phyloP scores from a whole-genome alignment of 2,329 filamentous ascomycete species.

The Trichoderma arundinaceum region DNA sequence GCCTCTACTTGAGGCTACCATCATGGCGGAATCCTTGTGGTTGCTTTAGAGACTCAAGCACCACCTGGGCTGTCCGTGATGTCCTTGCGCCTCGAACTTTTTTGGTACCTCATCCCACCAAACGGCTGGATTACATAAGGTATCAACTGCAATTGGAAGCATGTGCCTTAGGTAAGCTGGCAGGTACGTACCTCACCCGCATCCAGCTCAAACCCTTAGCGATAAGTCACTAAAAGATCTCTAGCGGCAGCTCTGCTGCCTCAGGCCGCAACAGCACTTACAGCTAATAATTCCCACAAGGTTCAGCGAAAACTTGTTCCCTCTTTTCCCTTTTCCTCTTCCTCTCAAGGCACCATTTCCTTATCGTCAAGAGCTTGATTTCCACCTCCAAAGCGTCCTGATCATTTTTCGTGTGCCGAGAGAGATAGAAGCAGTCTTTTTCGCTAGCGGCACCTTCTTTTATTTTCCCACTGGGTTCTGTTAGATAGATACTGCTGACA shows the following conservation, averaged over 20 bases:
- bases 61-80: conserved; percentile 15
- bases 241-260: conserved; percentile 32
- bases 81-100: conserved; percentile 38
- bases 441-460: conserved; percentile 94
- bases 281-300: conserved; percentile 14
- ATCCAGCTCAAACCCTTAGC: too few relatives aligned
- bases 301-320: neutral
- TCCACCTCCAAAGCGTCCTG: conserved; percentile 75
- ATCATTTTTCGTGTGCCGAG: conserved; percentile 91
- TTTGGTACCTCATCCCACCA: conserved; percentile 33
- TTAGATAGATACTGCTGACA: conserved; percentile 98
- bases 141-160: conserved; percentile 3
- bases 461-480: conserved; percentile 72
- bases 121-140: conserved; percentile 32
- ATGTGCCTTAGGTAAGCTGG: neutral
- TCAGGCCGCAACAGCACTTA: conserved; percentile 35
- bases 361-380: conserved; percentile 87
- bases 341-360: conserved; percentile 76
- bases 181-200: neutral
- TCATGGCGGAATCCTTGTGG: conserved; percentile 37
- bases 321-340: conserved; percentile 40
- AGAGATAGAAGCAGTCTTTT: conserved; percentile 81
- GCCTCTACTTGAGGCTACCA: conserved; percentile 65
- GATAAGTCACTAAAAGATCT: too few relatives aligned
- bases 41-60: conserved; percentile 19